Evolutionary conservation across 2,329 filamentous ascomycete species (phyloP).

Genomic region (Pyrenochaeta sp.): DNA sequence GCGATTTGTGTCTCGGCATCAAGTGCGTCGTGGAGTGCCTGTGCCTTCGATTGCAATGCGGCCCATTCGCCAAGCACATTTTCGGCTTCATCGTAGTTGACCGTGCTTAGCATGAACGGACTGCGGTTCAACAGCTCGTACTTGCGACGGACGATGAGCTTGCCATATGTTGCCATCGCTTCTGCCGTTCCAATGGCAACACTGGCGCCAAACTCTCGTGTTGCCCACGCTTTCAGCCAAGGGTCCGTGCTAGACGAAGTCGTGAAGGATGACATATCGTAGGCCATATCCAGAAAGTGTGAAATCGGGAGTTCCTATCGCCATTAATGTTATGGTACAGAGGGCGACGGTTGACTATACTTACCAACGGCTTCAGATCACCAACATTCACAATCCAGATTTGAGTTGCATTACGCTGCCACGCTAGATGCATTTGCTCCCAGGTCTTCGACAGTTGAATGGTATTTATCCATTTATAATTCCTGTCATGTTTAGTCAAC

Average conservation of each 20-base stretch:
- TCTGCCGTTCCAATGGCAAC: conserved; percentile 56
- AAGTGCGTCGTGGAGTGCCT: conserved; percentile 64
- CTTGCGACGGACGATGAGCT: conserved; percentile 62
- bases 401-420: conserved; percentile 62
- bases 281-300: conserved; percentile 71
- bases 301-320: conserved; percentile 57
- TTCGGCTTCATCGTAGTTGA: conserved; percentile 69
- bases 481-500: too few relatives aligned
- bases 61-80: conserved; percentile 62
- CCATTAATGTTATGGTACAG: conserved; percentile 3
- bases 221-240: conserved; percentile 65
- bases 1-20: conserved; percentile 58
- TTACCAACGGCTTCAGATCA: conserved; percentile 66
- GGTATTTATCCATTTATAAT: conserved; percentile 67
- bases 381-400: conserved; percentile 72
- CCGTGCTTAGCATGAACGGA: conserved; percentile 58
- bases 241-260: conserved; percentile 47
- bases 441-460: conserved; percentile 68
- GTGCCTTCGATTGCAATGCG: conserved; percentile 57
- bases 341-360: too few relatives aligned
- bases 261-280: conserved; percentile 64
- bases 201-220: conserved; percentile 61
- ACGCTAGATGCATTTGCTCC: conserved; percentile 68
- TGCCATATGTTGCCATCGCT: conserved; percentile 61
- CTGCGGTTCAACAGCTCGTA: conserved; percentile 64